Evolutionary conservation across 2,329 filamentous ascomycete species (phyloP).

Genomic region (Cladorrhinum sp.): DNA sequence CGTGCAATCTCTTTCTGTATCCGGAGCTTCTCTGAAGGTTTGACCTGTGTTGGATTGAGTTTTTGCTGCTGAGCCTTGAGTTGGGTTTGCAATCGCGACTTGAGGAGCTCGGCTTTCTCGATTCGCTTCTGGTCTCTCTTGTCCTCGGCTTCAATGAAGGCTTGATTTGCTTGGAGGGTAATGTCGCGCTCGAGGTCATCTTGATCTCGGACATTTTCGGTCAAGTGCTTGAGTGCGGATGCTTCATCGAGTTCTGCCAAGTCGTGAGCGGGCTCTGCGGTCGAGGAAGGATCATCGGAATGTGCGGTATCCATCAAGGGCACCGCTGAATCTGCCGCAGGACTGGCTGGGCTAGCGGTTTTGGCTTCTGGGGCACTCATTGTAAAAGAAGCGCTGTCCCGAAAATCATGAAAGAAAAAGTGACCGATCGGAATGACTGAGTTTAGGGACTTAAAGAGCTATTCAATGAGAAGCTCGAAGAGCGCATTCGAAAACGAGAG

Average conservation of each 20-base stretch:
- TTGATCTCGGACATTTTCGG: constrained; percentile 74
- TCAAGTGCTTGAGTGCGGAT: constrained; percentile 58
- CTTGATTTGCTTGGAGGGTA: constrained; percentile 57
- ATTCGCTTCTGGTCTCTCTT: constrained; percentile 62
- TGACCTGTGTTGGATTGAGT: constrained; percentile 43
- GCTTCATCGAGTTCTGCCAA: constrained; percentile 50
- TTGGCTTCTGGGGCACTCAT: background rate
- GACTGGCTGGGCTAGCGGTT: background rate
- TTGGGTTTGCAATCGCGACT: constrained; percentile 61
- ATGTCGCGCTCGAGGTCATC: constrained; percentile 90
- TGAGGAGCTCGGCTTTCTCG: constrained; percentile 52
- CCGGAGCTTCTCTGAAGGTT: constrained; percentile 52
- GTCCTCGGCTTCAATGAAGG: constrained; percentile 60
- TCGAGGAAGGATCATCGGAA: background rate
- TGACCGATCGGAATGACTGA: background rate
- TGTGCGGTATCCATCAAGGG: background rate
- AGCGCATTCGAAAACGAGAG: background rate
- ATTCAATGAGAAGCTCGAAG: background rate
- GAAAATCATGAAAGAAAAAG: background rate
- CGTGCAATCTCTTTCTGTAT: constrained; percentile 64
- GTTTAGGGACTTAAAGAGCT: background rate
- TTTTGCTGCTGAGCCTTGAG: constrained; percentile 54
- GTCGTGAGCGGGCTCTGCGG: background rate
- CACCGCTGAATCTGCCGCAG: background rate
- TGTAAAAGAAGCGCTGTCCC: background rate